Evolutionary conservation across 2,329 filamentous ascomycete genomes (phyloP), one percentile per base, ranked within the genome.

Genomic region (Ceratocystis harringtonii): DNA sequence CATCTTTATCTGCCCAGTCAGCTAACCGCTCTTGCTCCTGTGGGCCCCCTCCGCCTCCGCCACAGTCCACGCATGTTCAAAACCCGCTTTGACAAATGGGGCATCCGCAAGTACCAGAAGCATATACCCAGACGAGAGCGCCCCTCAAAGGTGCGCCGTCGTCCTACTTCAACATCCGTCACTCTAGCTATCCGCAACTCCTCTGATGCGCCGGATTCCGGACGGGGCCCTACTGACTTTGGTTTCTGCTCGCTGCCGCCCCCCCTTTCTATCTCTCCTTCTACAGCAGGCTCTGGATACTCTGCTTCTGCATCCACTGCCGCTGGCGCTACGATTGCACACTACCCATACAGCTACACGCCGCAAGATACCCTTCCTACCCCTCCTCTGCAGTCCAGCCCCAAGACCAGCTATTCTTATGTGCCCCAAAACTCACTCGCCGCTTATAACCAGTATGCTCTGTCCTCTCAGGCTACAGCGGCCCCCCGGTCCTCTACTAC

Each of bases 1-100:
- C 7, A 1, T 48, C 44, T 10, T 17, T 3, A 17, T 10, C 17
- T 48, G 19, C 15, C 30, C 17, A 12, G 4, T 30, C 32, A 19
- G 6, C 32, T 55, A n/a, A 17, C 19, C 15, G 1, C 7, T 17
- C n/a, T 19, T 32, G 28, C 19, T 8, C 52, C 32, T 15, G 17
- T 5, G 5, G 25, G 30, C 36, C 30, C n/a, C 52, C 55, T 44
- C 30, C 25, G 2, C n/a, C 22, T 36, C 32, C 22, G 7, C 19
- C 10, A 8, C n/a, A 68, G 66, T 12, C 61, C 63, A 2, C 66
- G 66, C 22, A 68, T 68, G 66, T 68, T 68, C 60, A 68, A 68
- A 41, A 65, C 66, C 17, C 63, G 66, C 28, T 68, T 68, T 19
- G 64, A 68, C 43, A 68, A 65, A 50, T 68, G 66, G 66, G 64